These are phyloP conservation scores for Clausena lansium DNA, from an alignment of 345 rosid species.

Conservation along the genomic window DNA sequence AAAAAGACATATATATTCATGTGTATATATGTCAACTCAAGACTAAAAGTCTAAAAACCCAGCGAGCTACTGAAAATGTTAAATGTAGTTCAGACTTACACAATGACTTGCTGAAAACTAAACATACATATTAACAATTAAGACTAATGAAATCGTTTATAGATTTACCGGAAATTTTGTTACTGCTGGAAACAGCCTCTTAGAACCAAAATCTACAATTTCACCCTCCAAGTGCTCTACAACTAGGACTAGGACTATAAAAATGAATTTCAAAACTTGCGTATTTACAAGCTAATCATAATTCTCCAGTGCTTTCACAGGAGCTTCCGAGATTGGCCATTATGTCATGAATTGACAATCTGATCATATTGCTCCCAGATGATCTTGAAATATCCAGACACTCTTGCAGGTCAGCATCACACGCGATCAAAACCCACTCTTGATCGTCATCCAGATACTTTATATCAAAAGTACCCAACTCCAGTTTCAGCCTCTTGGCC, in stretches of 20 bases:
- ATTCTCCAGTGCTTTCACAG: conserved; percentile 81
- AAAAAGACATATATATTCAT: too few relatives aligned
- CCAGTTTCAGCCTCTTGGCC: conserved; percentile 80
- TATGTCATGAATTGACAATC: conserved; percentile 68
- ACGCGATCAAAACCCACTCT: conserved; percentile 81
- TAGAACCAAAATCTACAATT: conserved; percentile 22
- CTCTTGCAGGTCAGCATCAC: conserved; percentile 81
- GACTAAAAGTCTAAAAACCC: not conserved
- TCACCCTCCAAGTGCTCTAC: conserved; percentile 12
- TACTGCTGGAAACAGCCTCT: conserved; percentile 12
- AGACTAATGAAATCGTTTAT: not conserved
- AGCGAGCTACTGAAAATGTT: not conserved
- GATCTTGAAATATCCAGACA: conserved; percentile 69
- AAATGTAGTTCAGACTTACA: not conserved
- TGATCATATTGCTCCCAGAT: conserved; percentile 53
- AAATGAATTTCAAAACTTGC: conserved; percentile 20
- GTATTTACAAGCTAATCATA: conserved; percentile 22
- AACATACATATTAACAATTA: not conserved
- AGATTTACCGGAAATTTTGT: not conserved
- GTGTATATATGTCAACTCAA: too few relatives aligned
- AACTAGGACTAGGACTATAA: conserved; percentile 20
- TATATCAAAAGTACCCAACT: conserved; percentile 68
- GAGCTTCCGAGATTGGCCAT: conserved; percentile 74
- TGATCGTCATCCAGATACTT: conserved; percentile 84
- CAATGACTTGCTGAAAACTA: not conserved